A percentile compares a stretch with the other conserved stretches of the same genome.
These are phyloP conservation scores for Penicillium steckii DNA, from an alignment of 495 filamentous ascomycete species.

Conservation along the genomic window DNA sequence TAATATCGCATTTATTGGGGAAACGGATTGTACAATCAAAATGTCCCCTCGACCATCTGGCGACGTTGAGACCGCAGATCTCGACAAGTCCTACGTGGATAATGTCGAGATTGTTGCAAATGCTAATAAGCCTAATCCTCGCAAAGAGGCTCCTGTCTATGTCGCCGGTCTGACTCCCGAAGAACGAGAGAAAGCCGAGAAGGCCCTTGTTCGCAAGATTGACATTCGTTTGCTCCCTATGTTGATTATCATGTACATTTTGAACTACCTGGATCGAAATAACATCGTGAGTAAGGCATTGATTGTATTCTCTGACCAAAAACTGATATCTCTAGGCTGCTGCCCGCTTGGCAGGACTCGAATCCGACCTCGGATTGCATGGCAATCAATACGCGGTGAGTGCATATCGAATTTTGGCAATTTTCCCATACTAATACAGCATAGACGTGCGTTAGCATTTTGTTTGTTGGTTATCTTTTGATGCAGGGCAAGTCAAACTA, in stretches of 20 bases:
- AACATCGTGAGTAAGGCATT: slow-evolving; percentile 40
- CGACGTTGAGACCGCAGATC: slow-evolving; percentile 19
- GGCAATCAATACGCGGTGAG: slow-evolving; percentile 44
- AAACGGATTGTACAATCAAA: not conserved
- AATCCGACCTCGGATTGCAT: slow-evolving; percentile 46
- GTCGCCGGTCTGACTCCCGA: slow-evolving; percentile 49
- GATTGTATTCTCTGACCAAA: not conserved
- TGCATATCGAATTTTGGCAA: not conserved
- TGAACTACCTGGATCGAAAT: slow-evolving; percentile 79
- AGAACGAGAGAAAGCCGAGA: slow-evolving; percentile 48
- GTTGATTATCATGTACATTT: slow-evolving; percentile 71
- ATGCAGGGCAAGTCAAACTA: slow-evolving; percentile 45
- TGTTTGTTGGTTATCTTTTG: slow-evolving; percentile 69
- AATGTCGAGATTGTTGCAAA: slow-evolving; percentile 46
- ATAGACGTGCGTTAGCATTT: slow-evolving; percentile 61
- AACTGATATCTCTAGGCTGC: slow-evolving; percentile 28
- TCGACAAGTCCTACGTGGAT: slow-evolving; percentile 65
- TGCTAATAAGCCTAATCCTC: slow-evolving; percentile 29
- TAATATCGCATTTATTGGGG: not conserved
- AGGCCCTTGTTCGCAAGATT: slow-evolving; percentile 59
- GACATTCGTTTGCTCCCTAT: slow-evolving; percentile 61
- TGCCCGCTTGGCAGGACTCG: slow-evolving; percentile 51
- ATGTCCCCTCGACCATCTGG: slow-evolving; percentile 27
- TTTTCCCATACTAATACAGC: not conserved
- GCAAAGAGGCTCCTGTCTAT: slow-evolving; percentile 47